Evolutionary conservation across 345 rosid species (phyloP).

Genomic region (Murraya koenigii): DNA sequence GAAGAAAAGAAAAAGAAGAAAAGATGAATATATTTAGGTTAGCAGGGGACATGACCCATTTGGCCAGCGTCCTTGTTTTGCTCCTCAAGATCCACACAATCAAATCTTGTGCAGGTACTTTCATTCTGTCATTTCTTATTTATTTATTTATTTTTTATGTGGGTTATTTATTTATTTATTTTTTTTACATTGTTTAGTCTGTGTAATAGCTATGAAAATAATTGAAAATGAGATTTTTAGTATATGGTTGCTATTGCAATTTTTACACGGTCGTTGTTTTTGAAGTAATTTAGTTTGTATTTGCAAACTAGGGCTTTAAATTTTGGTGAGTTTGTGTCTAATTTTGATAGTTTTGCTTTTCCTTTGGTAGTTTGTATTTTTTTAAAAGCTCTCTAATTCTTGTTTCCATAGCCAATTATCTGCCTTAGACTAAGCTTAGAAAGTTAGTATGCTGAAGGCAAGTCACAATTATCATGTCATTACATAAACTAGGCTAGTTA

Average conservation of each 20-base stretch:
- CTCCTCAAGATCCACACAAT: constrained; percentile 80
- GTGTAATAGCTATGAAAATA: not conserved
- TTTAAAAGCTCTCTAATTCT: not conserved
- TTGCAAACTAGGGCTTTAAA: not conserved
- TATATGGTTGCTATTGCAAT: not conserved
- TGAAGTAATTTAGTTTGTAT: not conserved
- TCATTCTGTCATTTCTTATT: not conserved
- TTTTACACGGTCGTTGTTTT: not conserved
- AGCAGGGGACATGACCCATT: constrained; percentile 77
- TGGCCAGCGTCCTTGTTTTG: constrained; percentile 63
- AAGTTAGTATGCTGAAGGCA: not conserved
- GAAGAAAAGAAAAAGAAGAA: not conserved
- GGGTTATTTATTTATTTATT: not conserved
- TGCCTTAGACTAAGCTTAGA: not conserved
- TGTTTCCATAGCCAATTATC: not conserved
- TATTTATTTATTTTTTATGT: not conserved
- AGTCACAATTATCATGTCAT: not conserved
- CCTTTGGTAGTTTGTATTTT: not conserved
- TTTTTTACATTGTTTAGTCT: not conserved
- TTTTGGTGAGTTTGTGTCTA: not conserved
- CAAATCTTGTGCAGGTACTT: constrained; percentile 67
- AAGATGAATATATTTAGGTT: constrained; percentile 66
- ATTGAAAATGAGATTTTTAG: not conserved
- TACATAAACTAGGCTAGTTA: not conserved
- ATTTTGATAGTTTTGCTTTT: not conserved